Evolutionary conservation across 345 rosid species (phyloP).

Genomic region (Mallotus nudiflorus): DNA sequence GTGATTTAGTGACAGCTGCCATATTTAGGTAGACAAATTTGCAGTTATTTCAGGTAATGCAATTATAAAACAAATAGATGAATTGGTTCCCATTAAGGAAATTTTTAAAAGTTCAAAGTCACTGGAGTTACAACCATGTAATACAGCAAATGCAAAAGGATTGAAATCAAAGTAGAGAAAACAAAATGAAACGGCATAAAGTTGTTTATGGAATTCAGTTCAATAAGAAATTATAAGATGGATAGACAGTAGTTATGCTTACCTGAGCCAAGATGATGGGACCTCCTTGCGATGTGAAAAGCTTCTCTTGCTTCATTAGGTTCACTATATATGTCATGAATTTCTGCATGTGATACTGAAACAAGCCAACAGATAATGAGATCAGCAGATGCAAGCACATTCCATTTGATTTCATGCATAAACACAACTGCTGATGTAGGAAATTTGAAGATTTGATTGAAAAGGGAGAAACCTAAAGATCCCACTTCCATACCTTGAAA

Average conservation of each 20-base stretch:
- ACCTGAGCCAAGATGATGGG: constrained; percentile 96
- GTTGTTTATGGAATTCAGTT: not conserved
- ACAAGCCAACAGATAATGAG: constrained; percentile 19
- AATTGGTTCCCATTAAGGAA: not conserved
- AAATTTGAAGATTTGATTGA: not conserved
- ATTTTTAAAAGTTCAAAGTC: not conserved
- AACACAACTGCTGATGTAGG: not conserved
- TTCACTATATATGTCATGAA: constrained; percentile 73
- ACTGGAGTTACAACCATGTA: not conserved
- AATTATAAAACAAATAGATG: not conserved
- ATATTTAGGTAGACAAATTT: not conserved
- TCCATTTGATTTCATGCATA: not conserved
- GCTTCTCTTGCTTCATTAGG: constrained; percentile 82
- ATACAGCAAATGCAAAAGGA: not conserved
- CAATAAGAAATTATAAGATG: not conserved
- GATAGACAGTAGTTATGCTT: constrained; percentile 21
- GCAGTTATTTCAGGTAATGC: not conserved
- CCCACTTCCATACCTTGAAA: constrained; percentile 55
- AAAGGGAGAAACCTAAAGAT: constrained; percentile 6
- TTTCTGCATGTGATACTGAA: constrained; percentile 77
- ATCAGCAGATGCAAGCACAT: constrained; percentile 6
- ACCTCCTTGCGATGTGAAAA: constrained; percentile 94
- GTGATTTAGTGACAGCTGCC: not conserved
- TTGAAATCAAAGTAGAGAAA: not conserved
- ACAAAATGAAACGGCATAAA: not conserved